Base-by-base conservation (phyloP, 208 protist species). In the Strigomonas culicis region DNA sequence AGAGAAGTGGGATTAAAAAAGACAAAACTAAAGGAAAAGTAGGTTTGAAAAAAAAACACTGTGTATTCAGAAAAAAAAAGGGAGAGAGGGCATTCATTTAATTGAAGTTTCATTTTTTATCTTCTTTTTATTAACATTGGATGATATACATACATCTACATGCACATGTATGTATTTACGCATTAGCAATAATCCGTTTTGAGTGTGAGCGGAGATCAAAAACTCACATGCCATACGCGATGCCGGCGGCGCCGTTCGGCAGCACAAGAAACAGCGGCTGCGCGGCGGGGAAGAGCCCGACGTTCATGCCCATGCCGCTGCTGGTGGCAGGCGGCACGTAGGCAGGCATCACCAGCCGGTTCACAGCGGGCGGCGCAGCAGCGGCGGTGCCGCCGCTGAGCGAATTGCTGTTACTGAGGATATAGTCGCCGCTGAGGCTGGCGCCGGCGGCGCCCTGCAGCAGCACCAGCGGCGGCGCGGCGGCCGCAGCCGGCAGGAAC, bases 21-120 rank as follows among this genome's bases (percentile, higher is more conserved):
- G 19, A 47, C 13, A 47, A 47, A n/a, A 62, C 44, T 36, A 59
- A 41, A 39, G 6, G 55, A 57, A 53, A 50, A 46, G 56, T 56
- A 57, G 61, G 52, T 44, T 7, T 6, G 17, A 34, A 30, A 43
- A 43, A 36, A 56, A 57, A 58, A 32, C 6, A 31, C 51, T 11
- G 19, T 43, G n/a, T 46, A 24, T 27, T 39, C 25, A n/a, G 53
- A 70, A 61, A 39, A 53, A 67, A 47, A 19, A 61, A 65, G 8
- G 57, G 59, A 68, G 55, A 63, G 6, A 28, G 7, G 10, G 6
- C 8, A 19, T 53, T 6, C 6, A 53, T 17, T 21, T 30, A 53
- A 53, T 47, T 21, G 19, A 47, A 47, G 19, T 47, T 47, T 47
- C 13, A 19, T 47, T 47, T 21, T 47, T 47, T 21, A 47, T 47